These are phyloP conservation scores for Rosa hybrid DNA, from an alignment of 331 rosid species.

Conservation along the genomic window DNA sequence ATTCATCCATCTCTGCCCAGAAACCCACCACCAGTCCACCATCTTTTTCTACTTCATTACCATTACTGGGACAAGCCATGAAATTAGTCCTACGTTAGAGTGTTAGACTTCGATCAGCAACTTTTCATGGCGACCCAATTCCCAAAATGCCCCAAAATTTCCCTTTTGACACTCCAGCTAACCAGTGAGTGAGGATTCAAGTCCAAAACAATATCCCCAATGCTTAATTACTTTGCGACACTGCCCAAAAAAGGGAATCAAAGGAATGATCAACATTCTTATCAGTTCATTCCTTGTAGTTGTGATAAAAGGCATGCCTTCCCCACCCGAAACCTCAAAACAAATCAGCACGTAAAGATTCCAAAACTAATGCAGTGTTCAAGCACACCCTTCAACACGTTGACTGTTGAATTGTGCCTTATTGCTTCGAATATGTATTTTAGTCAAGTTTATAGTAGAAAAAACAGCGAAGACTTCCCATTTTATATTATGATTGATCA, in stretches of 20 bases:
- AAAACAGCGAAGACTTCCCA: neutral
- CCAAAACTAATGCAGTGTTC: conserved; percentile 5
- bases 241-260: neutral
- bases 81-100: too few relatives aligned
- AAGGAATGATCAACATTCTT: neutral
- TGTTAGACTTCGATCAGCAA: too few relatives aligned
- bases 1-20: too few relatives aligned
- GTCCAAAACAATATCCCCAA: neutral
- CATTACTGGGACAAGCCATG: too few relatives aligned
- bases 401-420: conserved; percentile 1
- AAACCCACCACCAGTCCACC: too few relatives aligned
- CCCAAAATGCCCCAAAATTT: neutral
- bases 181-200: neutral
- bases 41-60: too few relatives aligned
- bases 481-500: conserved; percentile 5
- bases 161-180: neutral
- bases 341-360: neutral
- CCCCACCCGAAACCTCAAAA: neutral
- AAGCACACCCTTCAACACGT: conserved; percentile 2
- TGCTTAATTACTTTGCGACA: neutral
- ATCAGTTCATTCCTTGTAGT: neutral
- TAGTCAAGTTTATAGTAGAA: neutral
- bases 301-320: neutral
- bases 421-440: neutral
- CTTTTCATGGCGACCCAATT: neutral